Evolutionary conservation across 768 basidiomycete genomes (phyloP), one percentile per base, ranked within the genome.

Genomic region (Leccinum subgranulosum): DNA sequence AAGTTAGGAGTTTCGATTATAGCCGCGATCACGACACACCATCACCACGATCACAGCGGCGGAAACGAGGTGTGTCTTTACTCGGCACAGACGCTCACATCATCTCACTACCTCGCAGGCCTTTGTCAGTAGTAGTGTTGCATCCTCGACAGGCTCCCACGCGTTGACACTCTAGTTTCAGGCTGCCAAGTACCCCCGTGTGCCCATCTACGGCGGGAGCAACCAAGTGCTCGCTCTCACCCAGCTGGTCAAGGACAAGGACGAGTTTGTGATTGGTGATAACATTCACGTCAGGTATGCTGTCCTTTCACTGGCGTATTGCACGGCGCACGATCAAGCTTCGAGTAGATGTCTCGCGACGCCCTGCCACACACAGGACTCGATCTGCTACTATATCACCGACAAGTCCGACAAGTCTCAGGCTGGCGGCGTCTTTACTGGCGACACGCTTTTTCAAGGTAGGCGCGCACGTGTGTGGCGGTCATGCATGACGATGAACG

Each of bases 291-390:
- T 92, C 74, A 84, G 74, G 87, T 86, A 60, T n/a, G 62, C 36
- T 56, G 72, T 64, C 28, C 33, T 33, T 19, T 31, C n/a, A n/a
- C 25, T 10, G 49, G 39, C 21, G 33, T 2, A 36, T 3, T 29
- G 46, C 34, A 19, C n/a, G n/a, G 39, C 47, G 34, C 46, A 27
- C 36, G 23, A 45, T 65, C 54, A 64, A 45, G 56, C 54, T 28
- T 33, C 4, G 31, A 28, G 31, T 59, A 90, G 91, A 70, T 92
- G 89, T 72, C 75, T 94, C 23, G 87, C 90, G 25, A 94, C 92
- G 1, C 92, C 94, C 1, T 95, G 94, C 74, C 96, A 98, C 72
- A 98, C 96, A 3, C 90, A 91, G 69, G 96, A 98, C 74, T 97
- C 95, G 15, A 95, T 96, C 64, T 97, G 91, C 77, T 98, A 86